Percentiles rank a stretch among this genome's conserved stretches.
phyloP scores from a whole-genome alignment of 2,329 filamentous ascomycete genomes.

The Chaetomium olivaceum region DNA sequence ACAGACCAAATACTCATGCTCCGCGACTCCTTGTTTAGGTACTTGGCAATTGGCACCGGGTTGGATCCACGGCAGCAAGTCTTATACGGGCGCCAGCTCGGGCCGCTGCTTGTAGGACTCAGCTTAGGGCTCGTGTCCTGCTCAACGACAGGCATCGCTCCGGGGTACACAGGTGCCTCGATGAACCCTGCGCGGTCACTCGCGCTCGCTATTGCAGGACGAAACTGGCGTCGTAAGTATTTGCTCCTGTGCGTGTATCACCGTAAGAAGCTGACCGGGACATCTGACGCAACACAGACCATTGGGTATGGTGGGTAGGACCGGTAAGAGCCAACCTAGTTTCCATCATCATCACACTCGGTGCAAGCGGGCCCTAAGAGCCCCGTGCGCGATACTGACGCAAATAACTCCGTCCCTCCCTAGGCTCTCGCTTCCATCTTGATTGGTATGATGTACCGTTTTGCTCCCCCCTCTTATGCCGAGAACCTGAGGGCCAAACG shows the following conservation, averaged over 20 bases:
- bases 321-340: constrained; percentile 31
- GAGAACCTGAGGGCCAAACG: not conserved
- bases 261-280: constrained; percentile 26
- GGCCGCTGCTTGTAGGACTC: constrained; percentile 43
- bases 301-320: constrained; percentile 44
- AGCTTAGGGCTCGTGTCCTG: constrained; percentile 4
- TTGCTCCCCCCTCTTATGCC: constrained; percentile 37
- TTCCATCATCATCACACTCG: not conserved
- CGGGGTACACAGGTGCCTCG: constrained; percentile 46
- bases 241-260: not conserved
- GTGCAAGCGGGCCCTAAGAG: not conserved
- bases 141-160: constrained; percentile 41
- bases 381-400: not conserved
- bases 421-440: constrained; percentile 33
- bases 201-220: constrained; percentile 44
- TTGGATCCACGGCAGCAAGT: constrained; percentile 53
- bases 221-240: constrained; percentile 15
- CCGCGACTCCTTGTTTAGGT: constrained; percentile 26
- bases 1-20: not conserved
- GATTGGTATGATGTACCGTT: constrained; percentile 35
- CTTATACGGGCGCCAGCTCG: constrained; percentile 50
- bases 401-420: not conserved
- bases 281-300: constrained; percentile 29
- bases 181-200: constrained; percentile 50
- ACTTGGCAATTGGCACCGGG: constrained; percentile 54